Evolutionary conservation across 2,329 filamentous ascomycete genomes (phyloP), one percentile per base, ranked within the genome.

Genomic region (Eurotiales sp.): DNA sequence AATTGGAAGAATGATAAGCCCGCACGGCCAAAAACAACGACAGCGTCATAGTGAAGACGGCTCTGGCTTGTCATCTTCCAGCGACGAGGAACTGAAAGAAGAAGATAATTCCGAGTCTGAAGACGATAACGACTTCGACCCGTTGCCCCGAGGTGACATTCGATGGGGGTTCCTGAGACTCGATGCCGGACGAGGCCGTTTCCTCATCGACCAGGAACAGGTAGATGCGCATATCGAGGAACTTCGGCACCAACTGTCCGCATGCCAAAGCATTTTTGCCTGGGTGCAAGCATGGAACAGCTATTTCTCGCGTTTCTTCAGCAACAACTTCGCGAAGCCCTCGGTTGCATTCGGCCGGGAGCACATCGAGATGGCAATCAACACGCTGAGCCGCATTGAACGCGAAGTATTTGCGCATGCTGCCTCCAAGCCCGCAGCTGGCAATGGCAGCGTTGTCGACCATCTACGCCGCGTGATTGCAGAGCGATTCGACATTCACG

Each of bases 271-370:
- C 54, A 67, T 84, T 6, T 79, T 85, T 55, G 70, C 77, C 22
- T 84, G 79, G 74, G 74, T 84, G 3, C 76, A 83, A 56, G 79
- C 79, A 0, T 84, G 80, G 74, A 84, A 84, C 58, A 77, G 72
- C 34, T 83, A 82, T 59, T 75, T 78, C 25, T 72, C 71, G 7
- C 72, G 75, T 1, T 84, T 83, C 63, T 82, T 84, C 60, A 68
- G 69, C 46, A 77, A 76, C 56, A 83, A 82, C 58, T 82, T 84
- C 53, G 80, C 76, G 7, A 75, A 75, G 49, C 75, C 79, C 3
- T 76, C 78, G 12, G 72, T 77, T 51, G 80, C 77, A 55, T 80
- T 82, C 54, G 78, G 78, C 0, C 72, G 74, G 17, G 64, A 71
- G 36, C 81, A 84, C 59, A 74, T 83, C 48, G 77, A 82, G 55